Base-by-base conservation (phyloP, 2,329 filamentous ascomycete species). In the Rhexocercosporidium sp. region DNA sequence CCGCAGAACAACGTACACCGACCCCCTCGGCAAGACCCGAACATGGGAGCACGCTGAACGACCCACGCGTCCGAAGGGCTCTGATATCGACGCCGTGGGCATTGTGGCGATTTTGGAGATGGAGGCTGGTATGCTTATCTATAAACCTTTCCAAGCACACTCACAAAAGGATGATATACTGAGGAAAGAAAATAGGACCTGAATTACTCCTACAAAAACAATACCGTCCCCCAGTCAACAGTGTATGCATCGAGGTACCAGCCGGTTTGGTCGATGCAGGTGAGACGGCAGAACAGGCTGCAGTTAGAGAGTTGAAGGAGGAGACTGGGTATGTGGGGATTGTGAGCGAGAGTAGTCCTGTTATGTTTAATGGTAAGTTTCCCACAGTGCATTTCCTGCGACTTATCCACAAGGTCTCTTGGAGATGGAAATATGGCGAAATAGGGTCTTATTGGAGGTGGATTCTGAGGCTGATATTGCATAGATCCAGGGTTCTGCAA, bases 31-130 rank as follows among this genome's bases (percentile, higher is more conserved):
- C 71, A 80, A 81, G 18, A 77, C 81, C 0, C 84, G 90, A 62
- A 87, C 85, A 34, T 93, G 91, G 91, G 91, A 94, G 75, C 90
- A 88, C 0, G 89, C 89, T 18, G 88, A 92, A 78, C 86, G 91
- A n/a, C 84, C 84, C 34, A 93, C 90, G 0, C 86, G 90, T 3
- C 89, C 90, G 14, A 80, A 82, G 64, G 82, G 79, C 70, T 83
- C 83, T 66, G 85, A 87, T 39, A 88, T 93, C 62, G 91, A 94
- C 73, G 90, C 89, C 62, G 90, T 93, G 16, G 90, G 90, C 67
- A 92, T 94, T 66, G 83, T 92, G 18, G 91, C 90, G 49, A 86
- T 93, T 70, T 81, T 94, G 16, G 81, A 87, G 69, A 85, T 84
- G 70, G 77, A 83, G 9, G 79, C 79, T 0, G 85, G 85, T 79